A percentile compares a stretch with the other conserved stretches of the same genome.
Evolutionary conservation across 306 rosid genomes (phyloP).

Genomic region (Rubus parviflorus): DNA sequence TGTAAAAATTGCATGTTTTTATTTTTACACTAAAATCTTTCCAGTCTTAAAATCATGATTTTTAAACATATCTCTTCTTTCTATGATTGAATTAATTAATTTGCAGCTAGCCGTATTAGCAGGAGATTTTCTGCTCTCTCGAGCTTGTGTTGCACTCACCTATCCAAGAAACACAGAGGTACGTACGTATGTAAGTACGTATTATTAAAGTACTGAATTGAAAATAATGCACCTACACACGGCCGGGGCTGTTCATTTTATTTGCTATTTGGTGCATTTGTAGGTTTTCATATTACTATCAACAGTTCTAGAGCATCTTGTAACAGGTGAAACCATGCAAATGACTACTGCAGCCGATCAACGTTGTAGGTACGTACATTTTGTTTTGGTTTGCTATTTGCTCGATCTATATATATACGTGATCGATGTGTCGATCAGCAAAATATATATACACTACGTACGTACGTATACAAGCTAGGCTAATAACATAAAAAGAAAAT

Average conservation of each 20-base stretch:
- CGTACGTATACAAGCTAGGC: no score
- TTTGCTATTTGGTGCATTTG: constrained; percentile 12
- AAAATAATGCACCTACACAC: no score
- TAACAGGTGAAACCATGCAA: constrained; percentile 96
- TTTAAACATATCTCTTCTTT: no score
- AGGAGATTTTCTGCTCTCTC: constrained; percentile 94
- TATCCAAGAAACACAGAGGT: constrained; percentile 86
- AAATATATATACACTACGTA: no score
- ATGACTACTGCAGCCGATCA: constrained; percentile 73
- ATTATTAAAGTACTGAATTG: no score
- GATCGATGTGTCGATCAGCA: no score
- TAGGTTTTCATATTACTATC: constrained; percentile 83
- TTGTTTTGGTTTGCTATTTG: constrained; percentile 12
- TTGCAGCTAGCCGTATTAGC: constrained; percentile 89
- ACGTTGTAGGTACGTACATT: constrained; percentile 65
- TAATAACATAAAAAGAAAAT: no score
- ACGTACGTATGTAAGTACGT: no score
- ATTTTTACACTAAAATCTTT: no score
- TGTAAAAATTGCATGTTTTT: no score
- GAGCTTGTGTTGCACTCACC: constrained; percentile 95
- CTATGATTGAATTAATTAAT: constrained; percentile 10
- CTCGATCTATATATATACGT: not conserved
- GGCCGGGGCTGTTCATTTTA: no score
- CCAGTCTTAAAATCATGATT: no score
- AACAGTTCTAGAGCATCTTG: constrained; percentile 81